phyloP scores from a whole-genome alignment of 495 filamentous ascomycete genomes.

The Cudoniella acicularis region DNA sequence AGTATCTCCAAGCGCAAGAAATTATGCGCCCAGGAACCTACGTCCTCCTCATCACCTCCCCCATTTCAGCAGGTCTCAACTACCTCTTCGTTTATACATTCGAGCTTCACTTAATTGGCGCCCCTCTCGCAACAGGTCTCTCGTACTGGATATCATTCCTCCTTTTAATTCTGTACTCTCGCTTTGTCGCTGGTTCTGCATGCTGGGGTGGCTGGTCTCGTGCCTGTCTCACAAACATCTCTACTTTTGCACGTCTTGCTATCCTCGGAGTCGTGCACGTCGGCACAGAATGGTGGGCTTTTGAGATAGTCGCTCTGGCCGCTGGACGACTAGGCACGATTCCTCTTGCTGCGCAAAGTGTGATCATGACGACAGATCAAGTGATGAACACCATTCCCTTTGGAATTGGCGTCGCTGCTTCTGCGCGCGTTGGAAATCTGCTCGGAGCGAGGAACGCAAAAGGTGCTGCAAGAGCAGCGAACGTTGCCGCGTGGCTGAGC shows the following conservation, averaged over 20 bases:
- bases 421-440: constrained; percentile 75
- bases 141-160: constrained; percentile 85
- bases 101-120: constrained; percentile 68
- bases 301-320: constrained; percentile 90
- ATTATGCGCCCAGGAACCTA: constrained; percentile 89
- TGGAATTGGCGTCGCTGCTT: constrained; percentile 81
- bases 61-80: constrained; percentile 72
- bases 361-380: constrained; percentile 94
- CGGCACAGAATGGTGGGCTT: constrained; percentile 95
- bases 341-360: constrained; percentile 79
- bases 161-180: constrained; percentile 70
- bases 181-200: constrained; percentile 66
- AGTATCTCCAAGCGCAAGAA: constrained; percentile 86
- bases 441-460: constrained; percentile 66
- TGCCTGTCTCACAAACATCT: constrained; percentile 58
- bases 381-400: constrained; percentile 93
- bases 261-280: constrained; percentile 81
- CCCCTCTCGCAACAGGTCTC: constrained; percentile 78
- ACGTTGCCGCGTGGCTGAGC: constrained; percentile 73
- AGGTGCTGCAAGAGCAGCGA: constrained; percentile 70
- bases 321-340: constrained; percentile 82
- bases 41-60: constrained; percentile 78
- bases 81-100: constrained; percentile 76
- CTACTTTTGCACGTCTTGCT: constrained; percentile 74
- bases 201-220: constrained; percentile 83